phyloP scores from a whole-genome alignment of 176 grass and related monocot genomes.

The Oryza rufipogon region DNA sequence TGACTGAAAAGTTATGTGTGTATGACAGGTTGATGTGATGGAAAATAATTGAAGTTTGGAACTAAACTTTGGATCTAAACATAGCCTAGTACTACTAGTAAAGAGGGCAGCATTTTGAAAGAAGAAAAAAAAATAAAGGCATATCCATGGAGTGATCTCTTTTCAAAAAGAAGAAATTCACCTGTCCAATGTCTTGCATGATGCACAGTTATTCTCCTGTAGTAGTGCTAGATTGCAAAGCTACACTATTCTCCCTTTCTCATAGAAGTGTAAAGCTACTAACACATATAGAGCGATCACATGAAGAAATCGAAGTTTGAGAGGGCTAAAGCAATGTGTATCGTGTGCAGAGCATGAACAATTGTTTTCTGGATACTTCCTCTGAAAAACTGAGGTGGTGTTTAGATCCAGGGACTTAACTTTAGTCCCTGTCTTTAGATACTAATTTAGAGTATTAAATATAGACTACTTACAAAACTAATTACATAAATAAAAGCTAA shows the following conservation, averaged over 20 bases:
- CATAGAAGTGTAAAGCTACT: background rate
- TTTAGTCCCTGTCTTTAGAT: too few relatives aligned
- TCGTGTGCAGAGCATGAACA: background rate
- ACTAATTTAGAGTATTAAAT: too few relatives aligned
- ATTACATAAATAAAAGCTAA: too few relatives aligned
- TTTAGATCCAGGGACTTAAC: too few relatives aligned
- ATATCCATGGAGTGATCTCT: background rate
- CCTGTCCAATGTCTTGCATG: background rate
- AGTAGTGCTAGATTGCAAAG: background rate
- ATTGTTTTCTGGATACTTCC: too few relatives aligned
- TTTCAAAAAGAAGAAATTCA: conserved; percentile 27
- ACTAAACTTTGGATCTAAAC: too few relatives aligned
- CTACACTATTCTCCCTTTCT: background rate
- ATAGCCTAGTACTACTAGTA: background rate
- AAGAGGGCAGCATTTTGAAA: background rate
- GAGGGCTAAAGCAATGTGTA: background rate
- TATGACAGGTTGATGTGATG: too few relatives aligned
- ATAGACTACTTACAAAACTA: too few relatives aligned
- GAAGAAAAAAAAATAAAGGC: background rate
- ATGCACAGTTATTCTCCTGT: background rate
- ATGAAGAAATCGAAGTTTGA: background rate
- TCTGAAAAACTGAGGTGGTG: too few relatives aligned
- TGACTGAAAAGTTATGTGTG: too few relatives aligned
- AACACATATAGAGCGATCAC: background rate
- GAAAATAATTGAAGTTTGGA: too few relatives aligned